These are phyloP conservation scores for Jimgerdemannia flammicorona DNA, from an alignment of 192 early-diverging fungal species.

Conservation along the genomic window DNA sequence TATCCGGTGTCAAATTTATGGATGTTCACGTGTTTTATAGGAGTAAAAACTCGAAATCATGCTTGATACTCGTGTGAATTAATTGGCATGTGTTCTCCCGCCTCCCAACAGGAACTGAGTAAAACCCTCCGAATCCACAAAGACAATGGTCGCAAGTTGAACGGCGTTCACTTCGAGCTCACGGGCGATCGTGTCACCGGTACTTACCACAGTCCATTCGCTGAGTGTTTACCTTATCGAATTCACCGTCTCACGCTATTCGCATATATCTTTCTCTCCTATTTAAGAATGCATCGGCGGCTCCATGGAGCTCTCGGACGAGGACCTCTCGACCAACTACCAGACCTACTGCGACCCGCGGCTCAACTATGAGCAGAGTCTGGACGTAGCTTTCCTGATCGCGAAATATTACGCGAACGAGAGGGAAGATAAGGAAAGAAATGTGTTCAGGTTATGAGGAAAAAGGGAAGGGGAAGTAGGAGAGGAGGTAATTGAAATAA, in stretches of 20 bases:
- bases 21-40: too few species aligned
- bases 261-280: too few species aligned
- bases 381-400: constrained; percentile 96
- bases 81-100: too few species aligned
- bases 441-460: background rate
- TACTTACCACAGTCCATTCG: constrained; percentile 3
- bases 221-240: too few species aligned
- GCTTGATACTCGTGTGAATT: too few species aligned
- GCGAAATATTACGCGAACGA: constrained; percentile 79
- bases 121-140: constrained; percentile 82
- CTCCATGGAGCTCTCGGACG: constrained; percentile 89
- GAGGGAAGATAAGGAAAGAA: constrained; percentile 14
- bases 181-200: constrained; percentile 96
- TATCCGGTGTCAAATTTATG: background rate
- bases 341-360: constrained; percentile 96
- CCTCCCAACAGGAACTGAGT: constrained; percentile 60
- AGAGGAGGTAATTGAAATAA: too few species aligned
- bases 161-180: constrained; percentile 96
- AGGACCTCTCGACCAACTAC: constrained; percentile 85
- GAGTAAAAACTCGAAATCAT: too few species aligned
- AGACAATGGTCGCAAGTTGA: constrained; percentile 64
- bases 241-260: too few species aligned
- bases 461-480: too few species aligned
- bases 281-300: constrained; percentile 83
- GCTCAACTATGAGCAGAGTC: constrained; percentile 94